phyloP scores from a whole-genome alignment of 164 flowering plant genomes.

The Kingdonia uniflora region DNA sequence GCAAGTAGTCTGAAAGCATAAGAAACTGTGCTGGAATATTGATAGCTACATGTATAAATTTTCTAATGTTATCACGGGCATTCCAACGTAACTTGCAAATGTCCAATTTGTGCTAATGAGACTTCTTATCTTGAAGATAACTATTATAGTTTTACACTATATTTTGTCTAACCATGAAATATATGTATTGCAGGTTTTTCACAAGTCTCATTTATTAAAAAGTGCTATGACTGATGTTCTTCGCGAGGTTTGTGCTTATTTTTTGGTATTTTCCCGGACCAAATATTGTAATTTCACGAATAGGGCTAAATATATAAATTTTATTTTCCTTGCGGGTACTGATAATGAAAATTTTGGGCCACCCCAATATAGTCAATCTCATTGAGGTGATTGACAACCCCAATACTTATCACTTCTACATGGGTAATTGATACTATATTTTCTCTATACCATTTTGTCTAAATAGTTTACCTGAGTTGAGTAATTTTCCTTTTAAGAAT shows the following conservation, averaged over 20 bases:
- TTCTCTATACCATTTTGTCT: slow-evolving; percentile 9
- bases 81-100: too few relatives aligned
- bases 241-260: slow-evolving; percentile 53
- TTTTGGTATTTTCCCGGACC: too few relatives aligned
- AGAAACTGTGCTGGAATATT: too few relatives aligned
- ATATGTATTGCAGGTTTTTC: slow-evolving; percentile 65
- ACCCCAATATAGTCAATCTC: slow-evolving; percentile 96
- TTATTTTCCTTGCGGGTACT: slow-evolving; percentile 39
- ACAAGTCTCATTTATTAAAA: slow-evolving; percentile 84
- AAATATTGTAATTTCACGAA: neutral
- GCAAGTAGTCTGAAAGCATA: too few relatives aligned
- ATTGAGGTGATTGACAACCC: slow-evolving; percentile 98
- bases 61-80: too few relatives aligned
- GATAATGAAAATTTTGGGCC: slow-evolving; percentile 86
- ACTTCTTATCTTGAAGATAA: too few relatives aligned
- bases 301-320: neutral
- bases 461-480: too few relatives aligned
- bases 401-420: slow-evolving; percentile 80
- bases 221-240: slow-evolving; percentile 98
- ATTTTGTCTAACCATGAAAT: too few relatives aligned
- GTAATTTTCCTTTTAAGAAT: too few relatives aligned
- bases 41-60: too few relatives aligned
- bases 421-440: slow-evolving; percentile 53
- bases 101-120: too few relatives aligned
- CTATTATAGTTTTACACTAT: too few relatives aligned